Conservation (phyloP, 768 basidiomycete genomes). For the Termitomyces bulborhizus region DNA sequence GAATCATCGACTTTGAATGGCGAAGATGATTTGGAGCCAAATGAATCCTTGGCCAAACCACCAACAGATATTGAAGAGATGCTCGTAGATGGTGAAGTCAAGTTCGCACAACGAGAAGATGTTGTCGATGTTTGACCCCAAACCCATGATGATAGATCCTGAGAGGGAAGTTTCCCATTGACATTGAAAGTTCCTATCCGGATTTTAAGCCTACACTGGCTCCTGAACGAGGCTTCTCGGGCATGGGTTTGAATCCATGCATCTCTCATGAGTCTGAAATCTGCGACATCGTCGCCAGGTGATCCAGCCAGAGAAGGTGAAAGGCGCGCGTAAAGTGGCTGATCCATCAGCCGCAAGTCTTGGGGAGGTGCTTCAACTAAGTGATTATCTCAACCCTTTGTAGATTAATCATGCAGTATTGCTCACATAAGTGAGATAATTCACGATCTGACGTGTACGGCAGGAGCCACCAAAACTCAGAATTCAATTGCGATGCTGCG, state of each 20-base stretch:
- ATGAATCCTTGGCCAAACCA: no score
- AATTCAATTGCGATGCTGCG: slow-evolving; percentile 23
- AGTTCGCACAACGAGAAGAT: background rate
- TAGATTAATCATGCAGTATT: background rate
- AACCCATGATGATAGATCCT: slow-evolving; percentile 67
- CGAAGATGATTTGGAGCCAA: background rate
- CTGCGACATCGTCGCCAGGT: slow-evolving; percentile 53
- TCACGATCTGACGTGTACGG: slow-evolving; percentile 29
- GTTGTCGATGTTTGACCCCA: slow-evolving; percentile 19
- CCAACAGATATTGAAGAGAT: slow-evolving; percentile 11
- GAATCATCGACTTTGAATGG: background rate
- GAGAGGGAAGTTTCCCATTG: slow-evolving; percentile 68
- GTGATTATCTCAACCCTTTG: background rate
- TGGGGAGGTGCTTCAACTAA: slow-evolving; percentile 38
- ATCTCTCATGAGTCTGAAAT: slow-evolving; percentile 53
- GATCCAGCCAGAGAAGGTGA: slow-evolving; percentile 58
- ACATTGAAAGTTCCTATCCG: slow-evolving; percentile 83
- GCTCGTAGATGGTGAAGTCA: slow-evolving; percentile 27
- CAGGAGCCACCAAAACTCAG: slow-evolving; percentile 40
- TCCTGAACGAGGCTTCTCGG: slow-evolving; percentile 26
- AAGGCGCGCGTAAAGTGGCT: slow-evolving; percentile 46
- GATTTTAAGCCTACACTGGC: slow-evolving; percentile 33
- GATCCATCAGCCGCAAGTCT: slow-evolving; percentile 48
- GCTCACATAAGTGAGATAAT: slow-evolving; percentile 6
- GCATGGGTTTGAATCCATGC: slow-evolving; percentile 55